Base-by-base conservation (phyloP, 257 asterid genomes). In the Ilex aquifolium region DNA sequence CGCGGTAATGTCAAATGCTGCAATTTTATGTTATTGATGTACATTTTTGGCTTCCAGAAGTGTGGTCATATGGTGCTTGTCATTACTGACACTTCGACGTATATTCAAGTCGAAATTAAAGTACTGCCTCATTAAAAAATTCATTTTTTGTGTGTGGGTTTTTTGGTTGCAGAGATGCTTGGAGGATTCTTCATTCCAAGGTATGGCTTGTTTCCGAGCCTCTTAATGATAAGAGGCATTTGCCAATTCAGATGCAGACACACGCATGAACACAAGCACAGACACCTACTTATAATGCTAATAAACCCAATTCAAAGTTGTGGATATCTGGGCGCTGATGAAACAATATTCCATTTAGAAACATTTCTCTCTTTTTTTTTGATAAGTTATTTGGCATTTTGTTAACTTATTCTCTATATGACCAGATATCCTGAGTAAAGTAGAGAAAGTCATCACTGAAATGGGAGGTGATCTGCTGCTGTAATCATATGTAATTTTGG, bases 101-200 rank as follows among this genome's bases (percentile, higher is more conserved):
- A 13, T 44, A 7, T 44, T 44, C 9, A 7, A 8, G 13, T 7
- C 0, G 50, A 13, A 46, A 13, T 49, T 14, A 17, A 10, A 15
- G 21, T 27, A 50, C 49, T 31, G 7, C 32, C 61, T 15, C 15
- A 48, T 12, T 36, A 2, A 32, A 32, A 13, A 52, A 31, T 54
- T 31, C 32, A 52, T 61, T 64, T 52, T 40, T 61, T 69, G 57
- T 51, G 60, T 59, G 31, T 17, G n/a, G 48, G n/a, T 36, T 56
- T 57, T 50, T 66, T 62, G 72, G 30, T 72, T 78, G 82, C 95
- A 88, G 98, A 81, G 56, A 76, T 86, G 79, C 66, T 85, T 91
- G 49, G 83, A 81, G 73, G 86, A 78, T 77, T 76, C 88, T 74
- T 77, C 95, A 44, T 85, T 91, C 60, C 75, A 78, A 78, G 95